Conservation (phyloP, 805 yeast genomes). For the Saturnispora serradocipensis region DNA sequence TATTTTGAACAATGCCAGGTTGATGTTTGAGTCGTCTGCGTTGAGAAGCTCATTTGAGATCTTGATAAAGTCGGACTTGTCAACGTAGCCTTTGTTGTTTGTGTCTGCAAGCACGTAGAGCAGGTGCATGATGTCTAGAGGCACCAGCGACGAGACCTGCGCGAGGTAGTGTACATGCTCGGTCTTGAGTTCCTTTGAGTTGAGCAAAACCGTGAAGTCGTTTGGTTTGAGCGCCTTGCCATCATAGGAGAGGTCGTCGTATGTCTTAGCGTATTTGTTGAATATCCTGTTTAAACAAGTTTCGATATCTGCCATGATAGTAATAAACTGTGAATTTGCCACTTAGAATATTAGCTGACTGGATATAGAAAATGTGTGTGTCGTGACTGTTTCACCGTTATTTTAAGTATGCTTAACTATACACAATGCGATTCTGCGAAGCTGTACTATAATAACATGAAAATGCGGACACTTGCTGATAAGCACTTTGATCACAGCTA, state of each 20-base stretch:
- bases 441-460: neutral
- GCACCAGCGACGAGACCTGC: conserved; percentile 28
- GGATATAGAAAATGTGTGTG: neutral
- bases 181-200: conserved; percentile 29
- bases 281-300: conserved; percentile 25
- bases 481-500: no score
- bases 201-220: conserved; percentile 35
- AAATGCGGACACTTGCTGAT: no score
- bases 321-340: neutral
- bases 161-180: conserved; percentile 14
- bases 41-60: conserved; percentile 48
- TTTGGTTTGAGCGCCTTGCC: conserved; percentile 17
- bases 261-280: conserved; percentile 30
- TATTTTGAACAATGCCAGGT: conserved; percentile 44
- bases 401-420: neutral
- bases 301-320: neutral
- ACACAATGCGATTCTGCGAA: neutral
- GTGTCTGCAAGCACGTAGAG: conserved; percentile 78
- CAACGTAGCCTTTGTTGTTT: conserved; percentile 49
- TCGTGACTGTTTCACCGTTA: neutral
- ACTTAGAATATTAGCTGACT: neutral
- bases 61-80: conserved; percentile 55
- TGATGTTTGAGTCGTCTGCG: conserved; percentile 36
- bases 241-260: neutral
- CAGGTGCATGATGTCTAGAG: conserved; percentile 54